Conservation (phyloP, 2,329 filamentous ascomycete species). For the Colletotrichum acutatum region DNA sequence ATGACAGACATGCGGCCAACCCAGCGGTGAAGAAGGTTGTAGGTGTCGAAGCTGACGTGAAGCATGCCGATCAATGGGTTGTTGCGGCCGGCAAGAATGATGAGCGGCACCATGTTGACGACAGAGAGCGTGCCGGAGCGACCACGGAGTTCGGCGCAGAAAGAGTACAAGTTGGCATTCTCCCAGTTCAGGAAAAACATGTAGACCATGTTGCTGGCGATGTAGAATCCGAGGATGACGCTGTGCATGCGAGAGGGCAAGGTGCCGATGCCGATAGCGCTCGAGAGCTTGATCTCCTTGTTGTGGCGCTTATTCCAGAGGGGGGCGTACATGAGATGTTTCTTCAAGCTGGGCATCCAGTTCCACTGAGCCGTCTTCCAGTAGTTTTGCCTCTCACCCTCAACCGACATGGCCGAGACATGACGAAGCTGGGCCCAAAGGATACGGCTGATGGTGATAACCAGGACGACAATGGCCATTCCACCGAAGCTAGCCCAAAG, state of each 20-base stretch:
- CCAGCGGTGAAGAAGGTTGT: slow-evolving; percentile 82
- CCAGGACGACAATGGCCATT: slow-evolving; percentile 63
- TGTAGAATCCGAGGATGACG: slow-evolving; percentile 66
- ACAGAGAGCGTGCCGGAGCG: slow-evolving; percentile 83
- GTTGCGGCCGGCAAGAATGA: slow-evolving; percentile 91
- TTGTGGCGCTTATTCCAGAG: slow-evolving; percentile 75
- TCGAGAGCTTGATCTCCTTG: slow-evolving; percentile 71
- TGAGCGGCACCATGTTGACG: slow-evolving; percentile 91
- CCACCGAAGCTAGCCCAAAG: slow-evolving; percentile 72
- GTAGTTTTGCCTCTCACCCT: slow-evolving; percentile 65
- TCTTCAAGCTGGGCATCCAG: slow-evolving; percentile 72
- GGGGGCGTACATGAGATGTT: slow-evolving; percentile 71
- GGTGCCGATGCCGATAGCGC: slow-evolving; percentile 69
- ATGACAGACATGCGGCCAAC: slow-evolving; percentile 79
- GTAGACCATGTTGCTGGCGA: slow-evolving; percentile 71
- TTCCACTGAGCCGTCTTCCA: slow-evolving; percentile 68
- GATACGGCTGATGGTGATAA: slow-evolving; percentile 65
- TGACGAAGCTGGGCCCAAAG: slow-evolving; percentile 67
- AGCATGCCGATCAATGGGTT: slow-evolving; percentile 88
- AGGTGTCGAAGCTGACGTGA: slow-evolving; percentile 93
- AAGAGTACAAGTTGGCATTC: slow-evolving; percentile 67
- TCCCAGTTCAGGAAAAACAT: slow-evolving; percentile 71
- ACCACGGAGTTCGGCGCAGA: slow-evolving; percentile 86
- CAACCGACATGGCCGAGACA: slow-evolving; percentile 66
- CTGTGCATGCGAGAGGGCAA: slow-evolving; percentile 73